phyloP scores from a whole-genome alignment of 164 flowering plant genomes.

The Warburgia ugandensis region DNA sequence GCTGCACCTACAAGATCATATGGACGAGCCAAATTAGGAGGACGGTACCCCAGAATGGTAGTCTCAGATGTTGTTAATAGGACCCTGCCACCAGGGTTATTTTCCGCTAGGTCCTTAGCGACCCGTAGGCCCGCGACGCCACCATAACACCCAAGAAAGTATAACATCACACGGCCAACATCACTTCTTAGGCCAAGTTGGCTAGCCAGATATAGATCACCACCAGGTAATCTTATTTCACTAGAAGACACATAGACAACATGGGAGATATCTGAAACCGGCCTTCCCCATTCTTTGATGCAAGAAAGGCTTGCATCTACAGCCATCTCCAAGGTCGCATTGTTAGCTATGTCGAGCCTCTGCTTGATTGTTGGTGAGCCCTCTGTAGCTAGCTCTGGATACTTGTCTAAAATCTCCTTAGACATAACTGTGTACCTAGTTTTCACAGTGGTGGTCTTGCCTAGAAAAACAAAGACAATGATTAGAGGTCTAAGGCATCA shows the following conservation, averaged over 20 bases:
- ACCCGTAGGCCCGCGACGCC: slow-evolving; percentile 64
- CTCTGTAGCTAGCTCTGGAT: slow-evolving; percentile 57
- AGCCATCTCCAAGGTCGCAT: slow-evolving; percentile 57
- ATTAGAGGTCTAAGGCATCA: too few species aligned
- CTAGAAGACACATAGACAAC: slow-evolving; percentile 62
- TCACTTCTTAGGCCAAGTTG: slow-evolving; percentile 48
- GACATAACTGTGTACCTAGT: slow-evolving; percentile 71
- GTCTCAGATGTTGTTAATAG: slow-evolving; percentile 56
- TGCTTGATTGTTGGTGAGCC: slow-evolving; percentile 56
- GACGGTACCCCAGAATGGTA: slow-evolving; percentile 60
- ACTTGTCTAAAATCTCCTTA: slow-evolving; percentile 49
- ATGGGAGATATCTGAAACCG: slow-evolving; percentile 48
- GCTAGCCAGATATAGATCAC: slow-evolving; percentile 52
- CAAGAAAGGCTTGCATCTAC: slow-evolving; percentile 46
- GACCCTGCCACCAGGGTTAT: slow-evolving; percentile 66
- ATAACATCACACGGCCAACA: slow-evolving; percentile 56
- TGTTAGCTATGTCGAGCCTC: slow-evolving; percentile 53
- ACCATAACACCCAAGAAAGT: slow-evolving; percentile 64
- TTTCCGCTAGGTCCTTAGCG: slow-evolving; percentile 70
- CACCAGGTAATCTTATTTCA: slow-evolving; percentile 59
- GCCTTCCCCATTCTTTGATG: slow-evolving; percentile 63
- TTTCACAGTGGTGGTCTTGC: slow-evolving; percentile 69
- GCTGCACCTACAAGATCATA: slow-evolving; percentile 74
- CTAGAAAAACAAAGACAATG: slow-evolving; percentile 30
- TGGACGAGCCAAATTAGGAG: slow-evolving; percentile 50